Base-by-base conservation (phyloP, 176 grass and related monocot genomes). In the Urochloa ruziziensis region DNA sequence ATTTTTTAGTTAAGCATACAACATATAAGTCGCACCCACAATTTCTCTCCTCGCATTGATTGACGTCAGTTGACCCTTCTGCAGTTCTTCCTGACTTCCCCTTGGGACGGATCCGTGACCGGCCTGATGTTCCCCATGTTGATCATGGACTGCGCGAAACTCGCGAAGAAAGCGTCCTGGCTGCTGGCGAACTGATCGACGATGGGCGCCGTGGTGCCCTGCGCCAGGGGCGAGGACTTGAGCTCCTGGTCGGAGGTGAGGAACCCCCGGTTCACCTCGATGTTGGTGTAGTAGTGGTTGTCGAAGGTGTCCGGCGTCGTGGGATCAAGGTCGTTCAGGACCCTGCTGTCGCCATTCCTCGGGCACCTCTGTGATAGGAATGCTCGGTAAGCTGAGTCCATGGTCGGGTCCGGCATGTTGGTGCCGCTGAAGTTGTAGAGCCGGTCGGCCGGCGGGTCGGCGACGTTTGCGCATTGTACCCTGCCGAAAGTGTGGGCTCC, bases 401-500 rank as follows among this genome's bases (percentile, higher is more conserved):
- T n/a, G 6, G 75, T 85, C 4, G 92, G 92, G 68, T 94, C 92
- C 0, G 92, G 89, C 42, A 2, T 34, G 27, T 78, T 82, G 0
- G 89, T 92, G 23, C 67, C 77, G 7, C 25, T 82, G 51, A 87
- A 94, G 76, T 92, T 94, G 84, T 94, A 94, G 0, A 94, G 73
- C 11, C 89, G 49, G 65, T 48, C 46, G 46, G 15, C 12, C 14
- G 3, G 46, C 3, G 10, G 2, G 0, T 1, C 5, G 6, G 51
- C 19, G 6, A 53, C 19, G 51, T 21, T 21, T 2, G 0, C 0
- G 19, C 92, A 94, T 8, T 90, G 81, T 0, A 57, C 92, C 23
- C 89, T 48, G 1, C 92, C 92, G 2, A 94, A 92, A 1, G 92
- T 94, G 77, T 94, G 92, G 0, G 57, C 89, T 4, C 92, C 92